A percentile compares a stretch with the other conserved stretches of the same genome.
Evolutionary conservation across 2,329 filamentous ascomycete species (phyloP).

Genomic region (Berkeleyomyces basicola): DNA sequence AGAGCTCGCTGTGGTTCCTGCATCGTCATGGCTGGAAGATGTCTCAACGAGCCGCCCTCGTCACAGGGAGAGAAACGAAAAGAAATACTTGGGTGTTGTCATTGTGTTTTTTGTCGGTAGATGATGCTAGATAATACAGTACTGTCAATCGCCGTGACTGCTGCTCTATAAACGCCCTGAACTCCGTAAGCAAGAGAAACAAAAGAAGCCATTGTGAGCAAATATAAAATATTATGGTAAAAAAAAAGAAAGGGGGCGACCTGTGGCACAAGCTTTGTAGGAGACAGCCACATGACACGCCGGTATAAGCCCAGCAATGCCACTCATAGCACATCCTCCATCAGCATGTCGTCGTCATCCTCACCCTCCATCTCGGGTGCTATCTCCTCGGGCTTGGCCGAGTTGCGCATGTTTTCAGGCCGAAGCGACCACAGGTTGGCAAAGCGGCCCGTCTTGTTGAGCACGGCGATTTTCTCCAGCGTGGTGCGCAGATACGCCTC

Average conservation of each 20-base stretch:
- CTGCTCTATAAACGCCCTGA: conserved; percentile 2
- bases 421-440: conserved; percentile 75
- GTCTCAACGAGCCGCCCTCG: neutral
- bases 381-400: conserved; percentile 23
- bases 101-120: neutral
- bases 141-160: neutral
- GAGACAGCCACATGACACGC: neutral
- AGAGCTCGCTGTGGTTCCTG: neutral
- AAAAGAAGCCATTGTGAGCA: neutral
- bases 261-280: neutral
- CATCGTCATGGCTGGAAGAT: neutral
- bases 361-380: conserved; percentile 38
- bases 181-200: neutral
- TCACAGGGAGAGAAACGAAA: neutral
- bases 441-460: conserved; percentile 71
- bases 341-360: conserved; percentile 51
- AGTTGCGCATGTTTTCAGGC: conserved; percentile 38
- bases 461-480: conserved; percentile 63
- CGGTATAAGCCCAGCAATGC: neutral
- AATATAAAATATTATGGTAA: too few species aligned
- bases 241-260: neutral
- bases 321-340: conserved; percentile 51
- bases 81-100: neutral
- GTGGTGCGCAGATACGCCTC: conserved; percentile 84
- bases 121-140: neutral